Evolutionary conservation across 495 filamentous ascomycete species (phyloP).

Genomic region (Staphylotrichum tortipilum): DNA sequence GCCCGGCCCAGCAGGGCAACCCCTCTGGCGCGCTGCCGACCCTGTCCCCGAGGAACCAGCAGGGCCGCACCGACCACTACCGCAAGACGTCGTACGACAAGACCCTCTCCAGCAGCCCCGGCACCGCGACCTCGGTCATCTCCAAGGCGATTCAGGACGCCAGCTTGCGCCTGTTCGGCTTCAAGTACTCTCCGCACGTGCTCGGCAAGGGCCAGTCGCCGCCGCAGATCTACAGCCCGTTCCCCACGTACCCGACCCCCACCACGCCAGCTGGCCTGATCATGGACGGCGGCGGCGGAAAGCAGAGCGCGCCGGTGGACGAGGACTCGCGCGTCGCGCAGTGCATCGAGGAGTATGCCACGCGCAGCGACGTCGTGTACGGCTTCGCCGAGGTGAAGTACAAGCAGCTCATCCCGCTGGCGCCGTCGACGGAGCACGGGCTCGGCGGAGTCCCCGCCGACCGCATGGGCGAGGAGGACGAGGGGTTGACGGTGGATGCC

Average conservation of each 20-base stretch:
- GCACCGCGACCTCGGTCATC: constrained; percentile 76
- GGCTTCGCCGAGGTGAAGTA: constrained; percentile 98
- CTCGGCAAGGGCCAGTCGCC: constrained; percentile 65
- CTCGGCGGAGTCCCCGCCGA: constrained; percentile 48
- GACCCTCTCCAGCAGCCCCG: constrained; percentile 64
- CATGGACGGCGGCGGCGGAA: constrained; percentile 63
- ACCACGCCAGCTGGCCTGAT: constrained; percentile 47
- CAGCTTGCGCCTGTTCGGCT: constrained; percentile 71
- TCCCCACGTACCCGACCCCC: constrained; percentile 72
- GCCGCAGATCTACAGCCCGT: constrained; percentile 68
- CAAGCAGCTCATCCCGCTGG: constrained; percentile 82
- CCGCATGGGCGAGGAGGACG: constrained; percentile 49
- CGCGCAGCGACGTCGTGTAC: constrained; percentile 87
- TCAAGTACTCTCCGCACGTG: constrained; percentile 58
- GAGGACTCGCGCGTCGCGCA: constrained; percentile 74
- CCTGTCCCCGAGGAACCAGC: constrained; percentile 53
- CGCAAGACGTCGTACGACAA: constrained; percentile 73
- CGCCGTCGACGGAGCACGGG: constrained; percentile 65
- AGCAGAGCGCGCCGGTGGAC: constrained; percentile 52
- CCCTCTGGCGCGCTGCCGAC: constrained; percentile 53
- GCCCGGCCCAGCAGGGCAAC: constrained; percentile 56
- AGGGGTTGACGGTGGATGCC: constrained; percentile 75
- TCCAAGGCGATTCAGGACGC: constrained; percentile 93
- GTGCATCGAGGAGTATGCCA: constrained; percentile 81
- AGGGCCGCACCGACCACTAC: constrained; percentile 53